phyloP scores from a whole-genome alignment of 257 asterid species.

The Lycium barbarum region DNA sequence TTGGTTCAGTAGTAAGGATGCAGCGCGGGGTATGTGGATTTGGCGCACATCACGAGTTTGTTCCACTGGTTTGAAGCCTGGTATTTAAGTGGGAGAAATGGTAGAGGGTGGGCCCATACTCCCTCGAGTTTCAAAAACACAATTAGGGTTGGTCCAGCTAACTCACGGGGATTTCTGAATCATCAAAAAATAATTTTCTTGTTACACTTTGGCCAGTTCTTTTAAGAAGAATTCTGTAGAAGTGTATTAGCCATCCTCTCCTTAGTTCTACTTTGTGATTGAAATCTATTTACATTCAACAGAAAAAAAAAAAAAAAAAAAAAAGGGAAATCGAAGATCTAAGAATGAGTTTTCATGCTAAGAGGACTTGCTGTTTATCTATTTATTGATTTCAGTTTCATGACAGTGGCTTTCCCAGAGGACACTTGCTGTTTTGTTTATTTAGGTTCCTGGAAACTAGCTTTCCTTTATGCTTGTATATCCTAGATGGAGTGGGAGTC shows the following conservation, averaged over 20 bases:
- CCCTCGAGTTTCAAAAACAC: constrained; percentile 11
- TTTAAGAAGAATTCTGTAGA: neutral
- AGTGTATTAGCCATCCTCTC: neutral
- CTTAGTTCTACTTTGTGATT: neutral
- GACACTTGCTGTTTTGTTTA: neutral
- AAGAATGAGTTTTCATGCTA: neutral
- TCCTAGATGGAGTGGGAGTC: neutral
- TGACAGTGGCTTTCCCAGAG: neutral
- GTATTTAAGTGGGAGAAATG: neutral
- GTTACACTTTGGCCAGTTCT: neutral
- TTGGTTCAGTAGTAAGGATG: neutral
- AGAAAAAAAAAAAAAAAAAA: neutral
- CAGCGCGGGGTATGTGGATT: neutral
- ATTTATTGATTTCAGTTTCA: neutral
- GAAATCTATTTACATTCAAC: neutral
- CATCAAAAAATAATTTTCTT: neutral
- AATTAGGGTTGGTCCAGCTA: neutral
- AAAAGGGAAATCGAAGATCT: neutral
- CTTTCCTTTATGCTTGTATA: neutral
- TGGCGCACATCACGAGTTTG: neutral
- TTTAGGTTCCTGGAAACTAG: neutral
- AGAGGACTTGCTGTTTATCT: constrained; percentile 1
- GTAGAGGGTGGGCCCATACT: neutral
- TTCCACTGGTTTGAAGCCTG: neutral
- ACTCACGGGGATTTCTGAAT: neutral